Base-by-base conservation (phyloP, 2,329 filamentous ascomycete species). In the Neoascochyta sp. region DNA sequence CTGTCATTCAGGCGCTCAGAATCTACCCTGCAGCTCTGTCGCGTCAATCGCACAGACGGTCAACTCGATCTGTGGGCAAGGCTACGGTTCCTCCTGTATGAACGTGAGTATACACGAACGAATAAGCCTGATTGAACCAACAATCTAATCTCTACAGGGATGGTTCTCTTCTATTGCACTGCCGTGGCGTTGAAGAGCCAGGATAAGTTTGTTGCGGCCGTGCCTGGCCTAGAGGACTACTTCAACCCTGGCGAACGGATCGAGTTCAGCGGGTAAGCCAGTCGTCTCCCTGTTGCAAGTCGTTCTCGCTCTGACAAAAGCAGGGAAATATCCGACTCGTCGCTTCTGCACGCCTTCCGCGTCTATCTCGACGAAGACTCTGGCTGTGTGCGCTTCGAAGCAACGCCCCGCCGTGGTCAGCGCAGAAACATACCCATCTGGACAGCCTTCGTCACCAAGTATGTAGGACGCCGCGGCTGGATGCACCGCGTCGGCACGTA, bases 151-250 rank as follows among this genome's bases (percentile, higher is more conserved):
- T 50, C 10, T 16, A 4, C 24, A 75, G 71, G 66, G 26, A 71
- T 79, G 68, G 71, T 75, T 3, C 50, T 76, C 1, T 78, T 79
- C 54, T 76, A 74, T 50, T 72, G 67, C 39, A 71, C 71, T 0
- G 70, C 77, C 32, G 53, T 78, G 7, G 74, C 75, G 1, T 68
- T 80, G 57, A 76, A 78, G 39, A 67, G 68, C 7, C 75, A 79
- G 45, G 75, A 80, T 46, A 53, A 58, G 11, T 60, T 55, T 13
- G 55, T 50, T 16, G 65, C 58, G 4, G 58, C 63, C 16, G 54
- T 53, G 12, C 26, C 29, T 8, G 52, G 54, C 3, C 62, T 72
- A 9, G 64, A 70, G 24, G 70, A 75, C 33, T 66, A 68, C 32
- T 71, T 74, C 41, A 59, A 76, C n/a, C 58, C 49, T 8, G 56